A percentile compares a stretch with the other conserved stretches of the same genome.
Evolutionary conservation across 805 yeast genomes (phyloP).

Genomic region (Candida anglica): DNA sequence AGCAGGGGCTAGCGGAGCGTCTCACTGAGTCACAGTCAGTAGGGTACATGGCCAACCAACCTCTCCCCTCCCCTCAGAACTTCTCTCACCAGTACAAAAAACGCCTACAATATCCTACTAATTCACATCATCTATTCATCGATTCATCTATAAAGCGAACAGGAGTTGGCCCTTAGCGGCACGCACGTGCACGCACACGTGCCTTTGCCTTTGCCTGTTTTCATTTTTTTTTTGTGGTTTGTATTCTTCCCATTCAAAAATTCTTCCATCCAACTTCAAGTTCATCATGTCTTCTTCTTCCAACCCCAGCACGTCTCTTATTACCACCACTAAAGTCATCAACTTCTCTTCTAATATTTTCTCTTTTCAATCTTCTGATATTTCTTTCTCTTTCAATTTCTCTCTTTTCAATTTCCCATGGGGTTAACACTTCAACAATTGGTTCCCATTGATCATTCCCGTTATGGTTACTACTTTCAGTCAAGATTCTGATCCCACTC

Average conservation of each 20-base stretch:
- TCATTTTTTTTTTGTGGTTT: not conserved
- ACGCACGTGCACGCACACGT: too few relatives aligned
- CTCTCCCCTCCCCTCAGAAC: too few relatives aligned
- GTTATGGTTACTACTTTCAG: conserved; percentile 68
- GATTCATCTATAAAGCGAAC: too few relatives aligned
- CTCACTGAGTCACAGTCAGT: too few relatives aligned
- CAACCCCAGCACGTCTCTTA: conserved; percentile 35
- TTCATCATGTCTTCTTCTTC: conserved; percentile 52
- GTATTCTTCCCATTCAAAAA: not conserved
- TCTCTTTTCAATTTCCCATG: conserved; percentile 90
- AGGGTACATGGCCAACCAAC: too few relatives aligned
- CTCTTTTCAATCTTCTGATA: conserved; percentile 88
- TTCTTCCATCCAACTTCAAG: conserved; percentile 29
- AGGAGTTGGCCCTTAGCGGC: too few relatives aligned
- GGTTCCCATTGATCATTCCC: conserved; percentile 88
- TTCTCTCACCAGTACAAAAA: too few relatives aligned
- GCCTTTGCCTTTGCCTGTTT: too few relatives aligned
- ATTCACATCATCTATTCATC: too few relatives aligned
- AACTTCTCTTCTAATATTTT: conserved; percentile 65
- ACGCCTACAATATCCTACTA: too few relatives aligned
- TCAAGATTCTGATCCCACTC: conserved; percentile 37
- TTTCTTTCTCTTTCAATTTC: conserved; percentile 94
- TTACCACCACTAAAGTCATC: conserved; percentile 27
- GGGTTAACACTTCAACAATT: conserved; percentile 75
- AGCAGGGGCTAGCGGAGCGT: too few relatives aligned